phyloP scores from a whole-genome alignment of 352 stramenopile genomes.

The Phytophthora idaei region DNA sequence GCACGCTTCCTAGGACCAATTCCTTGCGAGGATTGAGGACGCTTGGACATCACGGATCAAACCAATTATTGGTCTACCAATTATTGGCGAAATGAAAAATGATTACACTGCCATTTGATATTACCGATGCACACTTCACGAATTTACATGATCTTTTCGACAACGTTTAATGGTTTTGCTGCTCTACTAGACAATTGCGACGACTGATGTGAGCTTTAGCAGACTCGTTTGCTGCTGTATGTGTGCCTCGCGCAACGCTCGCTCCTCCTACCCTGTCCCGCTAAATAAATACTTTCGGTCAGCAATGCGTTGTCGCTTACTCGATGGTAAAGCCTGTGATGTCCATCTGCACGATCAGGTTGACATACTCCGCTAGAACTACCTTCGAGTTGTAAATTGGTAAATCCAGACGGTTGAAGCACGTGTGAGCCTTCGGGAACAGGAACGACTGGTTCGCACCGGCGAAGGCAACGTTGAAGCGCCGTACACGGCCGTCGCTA shows the following conservation, averaged over 20 bases:
- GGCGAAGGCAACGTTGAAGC: conserved; percentile 80
- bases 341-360: conserved; percentile 96
- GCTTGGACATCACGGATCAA: conserved; percentile 24
- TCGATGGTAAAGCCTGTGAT: conserved; percentile 94
- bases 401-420: conserved; percentile 84
- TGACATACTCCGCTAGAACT: conserved; percentile 74
- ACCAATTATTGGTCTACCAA: neutral
- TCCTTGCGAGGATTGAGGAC: neutral
- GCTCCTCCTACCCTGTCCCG: conserved; percentile 7
- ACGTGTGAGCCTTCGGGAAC: conserved; percentile 87
- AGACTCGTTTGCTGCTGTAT: neutral
- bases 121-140: conserved; percentile 5
- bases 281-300: conserved; percentile 39
- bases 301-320: conserved; percentile 35
- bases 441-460: conserved; percentile 62
- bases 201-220: too few species aligned
- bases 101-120: neutral
- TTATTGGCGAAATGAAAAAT: conserved; percentile 8
- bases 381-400: conserved; percentile 76
- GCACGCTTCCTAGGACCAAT: conserved; percentile 18
- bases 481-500: conserved; percentile 75
- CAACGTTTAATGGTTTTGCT: conserved; percentile 13
- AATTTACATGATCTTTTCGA: conserved; percentile 21
- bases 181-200: too few species aligned
- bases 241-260: conserved; percentile 1